These are phyloP conservation scores for Tulasnella calospora DNA, from an alignment of 768 basidiomycete species.

Conservation along the genomic window DNA sequence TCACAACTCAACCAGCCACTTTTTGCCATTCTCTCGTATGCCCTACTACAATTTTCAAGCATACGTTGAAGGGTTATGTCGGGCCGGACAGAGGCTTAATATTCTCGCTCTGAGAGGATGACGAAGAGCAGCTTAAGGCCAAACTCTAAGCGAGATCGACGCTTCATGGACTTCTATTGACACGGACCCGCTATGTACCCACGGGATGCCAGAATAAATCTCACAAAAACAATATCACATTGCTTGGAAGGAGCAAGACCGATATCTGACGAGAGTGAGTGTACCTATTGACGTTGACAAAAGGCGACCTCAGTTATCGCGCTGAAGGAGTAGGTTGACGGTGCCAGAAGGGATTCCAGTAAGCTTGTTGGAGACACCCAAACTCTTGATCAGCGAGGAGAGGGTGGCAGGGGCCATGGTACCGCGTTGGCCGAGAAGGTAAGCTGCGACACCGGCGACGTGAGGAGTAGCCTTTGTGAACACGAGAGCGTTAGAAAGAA, in stretches of 20 bases:
- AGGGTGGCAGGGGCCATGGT: conserved; percentile 18
- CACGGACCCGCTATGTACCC: not conserved
- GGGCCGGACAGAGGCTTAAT: conserved; percentile 54
- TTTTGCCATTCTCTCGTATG: not conserved
- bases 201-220: not conserved
- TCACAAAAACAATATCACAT: not conserved
- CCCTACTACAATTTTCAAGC: conserved; percentile 41
- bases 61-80: conserved; percentile 45
- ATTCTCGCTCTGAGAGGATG: conserved; percentile 61
- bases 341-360: conserved; percentile 22
- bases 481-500: not conserved
- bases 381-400: conserved; percentile 13
- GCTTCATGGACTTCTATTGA: not conserved
- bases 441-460: conserved; percentile 21
- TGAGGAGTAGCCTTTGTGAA: not conserved
- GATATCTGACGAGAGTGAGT: not conserved
- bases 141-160: not conserved
- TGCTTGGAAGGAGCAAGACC: not conserved
- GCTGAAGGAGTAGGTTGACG: conserved; percentile 20
- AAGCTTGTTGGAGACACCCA: conserved; percentile 6
- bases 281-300: not conserved
- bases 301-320: not conserved
- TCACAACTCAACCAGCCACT: not conserved
- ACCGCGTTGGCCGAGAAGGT: conserved; percentile 15
- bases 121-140: not conserved